Base-by-base conservation (phyloP, 1,284 basidiomycete species). In the Fomitopsis schrenkii region DNA sequence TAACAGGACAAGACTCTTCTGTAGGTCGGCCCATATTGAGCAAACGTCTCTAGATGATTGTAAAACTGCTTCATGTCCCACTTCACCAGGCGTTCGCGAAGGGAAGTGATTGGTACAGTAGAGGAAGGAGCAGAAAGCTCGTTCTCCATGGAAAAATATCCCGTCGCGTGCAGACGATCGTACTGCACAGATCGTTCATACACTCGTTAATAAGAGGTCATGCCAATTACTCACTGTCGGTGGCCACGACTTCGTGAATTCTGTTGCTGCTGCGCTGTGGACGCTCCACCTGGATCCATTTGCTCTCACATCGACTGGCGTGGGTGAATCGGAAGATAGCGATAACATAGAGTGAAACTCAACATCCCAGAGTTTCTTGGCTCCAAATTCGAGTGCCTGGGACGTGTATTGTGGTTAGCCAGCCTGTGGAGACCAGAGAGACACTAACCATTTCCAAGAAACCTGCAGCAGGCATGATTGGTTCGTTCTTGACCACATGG, bases 401-500 rank as follows among this genome's bases (percentile, higher is more conserved):
- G 2, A 55, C 30, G 8, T 9, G n/a, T 4, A 10, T 8, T 5
- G 30, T 33, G 1, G 8, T 33, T 8, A 33, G 30, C 8, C 8
- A 8, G 30, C 8, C 30, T 33, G 1, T 33, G 30, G 30, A 5
- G 30, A 33, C 30, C 8, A 10, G 14, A 35, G 38, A 14, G 4
- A n/a, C 30, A 61, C 67, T 26, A 59, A 79, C 79, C 74, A 79
- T 76, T 62, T 80, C 79, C 6, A 80, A 55, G 58, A 70, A 80
- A 1, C 76, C 79, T 22, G 78, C 69, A 0, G 78, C 77, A 1
- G 79, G 77, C 71, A 81, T 74, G 57, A 80, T 79, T 0, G 78
- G 72, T 46, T 79, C 71, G 15, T 65, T 68, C 15, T 71, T 70
- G 54, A 80, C 75, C 45, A 79, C 67, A 63, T 80, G 79, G 19